Evolutionary conservation across 805 yeast species (phyloP).

Genomic region (Maudiozyma turicensis): DNA sequence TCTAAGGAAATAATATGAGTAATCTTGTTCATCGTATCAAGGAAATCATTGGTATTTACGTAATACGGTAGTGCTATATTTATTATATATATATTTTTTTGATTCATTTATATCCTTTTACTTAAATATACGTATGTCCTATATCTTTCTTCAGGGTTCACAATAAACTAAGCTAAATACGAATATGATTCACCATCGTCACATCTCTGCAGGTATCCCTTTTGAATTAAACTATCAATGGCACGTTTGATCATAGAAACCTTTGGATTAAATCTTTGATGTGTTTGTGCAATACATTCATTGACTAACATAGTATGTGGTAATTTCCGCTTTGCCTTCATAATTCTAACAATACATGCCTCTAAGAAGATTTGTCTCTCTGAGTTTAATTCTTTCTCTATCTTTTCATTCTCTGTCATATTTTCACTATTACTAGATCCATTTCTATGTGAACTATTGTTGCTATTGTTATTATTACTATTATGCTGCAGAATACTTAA

Average conservation of each 20-base stretch:
- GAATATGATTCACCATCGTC: conserved; percentile 65
- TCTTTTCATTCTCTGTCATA: conserved; percentile 42
- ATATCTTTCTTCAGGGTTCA: neutral
- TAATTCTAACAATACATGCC: conserved; percentile 91
- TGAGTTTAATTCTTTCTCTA: conserved; percentile 74
- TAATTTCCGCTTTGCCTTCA: conserved; percentile 83
- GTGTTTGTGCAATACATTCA: conserved; percentile 81
- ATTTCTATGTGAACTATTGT: conserved; percentile 13
- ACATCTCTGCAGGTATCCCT: conserved; percentile 72
- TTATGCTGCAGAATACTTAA: conserved; percentile 13
- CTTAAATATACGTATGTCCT: neutral
- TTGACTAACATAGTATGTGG: conserved; percentile 73
- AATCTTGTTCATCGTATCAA: no score
- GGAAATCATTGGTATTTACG: no score
- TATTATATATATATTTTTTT: neutral
- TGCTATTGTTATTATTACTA: neutral
- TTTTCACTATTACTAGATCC: conserved; percentile 33
- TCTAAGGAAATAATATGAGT: no score
- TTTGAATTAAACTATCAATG: conserved; percentile 75
- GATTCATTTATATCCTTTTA: neutral
- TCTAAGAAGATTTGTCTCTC: conserved; percentile 77
- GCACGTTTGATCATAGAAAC: conserved; percentile 81
- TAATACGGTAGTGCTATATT: neutral
- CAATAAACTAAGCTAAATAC: conserved; percentile 54
- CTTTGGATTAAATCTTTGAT: conserved; percentile 71